Percentiles rank a stretch among this genome's conserved stretches.
Evolutionary conservation across 768 basidiomycete species (phyloP).

Genomic region (Suillus alpinus): DNA sequence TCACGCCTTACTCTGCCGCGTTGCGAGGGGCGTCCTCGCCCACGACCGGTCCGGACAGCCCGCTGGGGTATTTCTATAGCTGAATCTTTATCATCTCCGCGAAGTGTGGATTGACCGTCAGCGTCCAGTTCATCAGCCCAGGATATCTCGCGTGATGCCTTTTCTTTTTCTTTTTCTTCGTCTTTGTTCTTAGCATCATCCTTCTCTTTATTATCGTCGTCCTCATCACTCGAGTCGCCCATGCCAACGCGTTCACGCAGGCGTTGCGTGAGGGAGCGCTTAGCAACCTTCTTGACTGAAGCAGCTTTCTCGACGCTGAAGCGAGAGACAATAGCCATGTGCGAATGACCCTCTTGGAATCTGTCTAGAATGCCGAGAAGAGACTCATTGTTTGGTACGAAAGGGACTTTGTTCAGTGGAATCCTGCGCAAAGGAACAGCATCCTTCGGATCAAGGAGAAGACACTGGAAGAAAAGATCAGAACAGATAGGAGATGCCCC

Average conservation of each 20-base stretch:
- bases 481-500: not conserved
- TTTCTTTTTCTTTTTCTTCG: constrained; percentile 8
- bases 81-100: constrained; percentile 19
- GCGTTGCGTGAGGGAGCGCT: constrained; percentile 75
- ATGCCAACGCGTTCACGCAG: constrained; percentile 74
- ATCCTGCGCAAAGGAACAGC: constrained; percentile 80
- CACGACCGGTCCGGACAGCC: constrained; percentile 11
- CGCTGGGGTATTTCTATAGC: constrained; percentile 14
- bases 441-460: constrained; percentile 85
- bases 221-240: constrained; percentile 54
- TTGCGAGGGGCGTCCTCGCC: constrained; percentile 11
- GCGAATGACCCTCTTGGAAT: constrained; percentile 87
- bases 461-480: constrained; percentile 40
- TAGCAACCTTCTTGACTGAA: constrained; percentile 83
- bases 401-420: constrained; percentile 82
- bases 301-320: constrained; percentile 70
- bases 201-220: constrained; percentile 21
- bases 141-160: constrained; percentile 25
- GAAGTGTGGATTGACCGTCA: constrained; percentile 30
- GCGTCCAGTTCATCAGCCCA: constrained; percentile 31
- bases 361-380: constrained; percentile 81
- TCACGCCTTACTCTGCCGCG: constrained; percentile 18
- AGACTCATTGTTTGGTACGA: constrained; percentile 83
- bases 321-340: constrained; percentile 88
- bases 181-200: constrained; percentile 18